Conservation (phyloP, 2,329 filamentous ascomycete genomes). For the Aspergillus awamori region DNA sequence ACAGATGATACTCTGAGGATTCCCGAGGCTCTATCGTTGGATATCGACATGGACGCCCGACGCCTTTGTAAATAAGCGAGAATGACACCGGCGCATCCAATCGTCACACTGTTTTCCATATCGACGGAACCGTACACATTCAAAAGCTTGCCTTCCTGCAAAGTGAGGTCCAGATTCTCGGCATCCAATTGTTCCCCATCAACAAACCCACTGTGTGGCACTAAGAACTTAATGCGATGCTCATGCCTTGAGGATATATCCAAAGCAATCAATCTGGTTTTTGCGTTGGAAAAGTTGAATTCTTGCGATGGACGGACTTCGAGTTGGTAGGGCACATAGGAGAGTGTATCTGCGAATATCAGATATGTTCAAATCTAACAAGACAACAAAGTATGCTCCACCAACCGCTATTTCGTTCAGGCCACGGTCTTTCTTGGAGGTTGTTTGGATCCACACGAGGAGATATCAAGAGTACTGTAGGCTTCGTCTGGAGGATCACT, state of each 20-base stretch:
- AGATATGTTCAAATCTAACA: neutral
- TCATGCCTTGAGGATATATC: constrained; percentile 54
- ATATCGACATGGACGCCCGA: constrained; percentile 63
- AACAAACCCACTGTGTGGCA: constrained; percentile 60
- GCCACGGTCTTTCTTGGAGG: constrained; percentile 44
- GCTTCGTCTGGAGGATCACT: constrained; percentile 66
- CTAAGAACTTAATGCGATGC: constrained; percentile 59
- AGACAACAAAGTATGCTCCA: neutral
- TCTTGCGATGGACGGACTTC: constrained; percentile 71
- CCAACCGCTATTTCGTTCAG: constrained; percentile 43
- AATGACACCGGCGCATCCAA: constrained; percentile 86
- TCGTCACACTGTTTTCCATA: constrained; percentile 71
- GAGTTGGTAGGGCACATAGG: constrained; percentile 62
- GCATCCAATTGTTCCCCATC: constrained; percentile 44
- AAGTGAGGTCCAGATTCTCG: constrained; percentile 51
- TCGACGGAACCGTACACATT: constrained; percentile 72
- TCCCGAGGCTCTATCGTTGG: constrained; percentile 59
- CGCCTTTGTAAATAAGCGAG: constrained; percentile 76
- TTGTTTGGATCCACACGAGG: constrained; percentile 55
- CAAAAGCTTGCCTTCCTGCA: constrained; percentile 65
- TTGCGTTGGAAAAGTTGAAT: constrained; percentile 70
- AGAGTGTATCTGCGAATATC: constrained; percentile 46
- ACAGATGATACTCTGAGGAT: constrained; percentile 65
- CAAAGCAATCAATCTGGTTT: constrained; percentile 65
- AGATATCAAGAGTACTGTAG: constrained; percentile 62